Conservation (phyloP, 305 asterid species). For the Fraxinus baroniana region DNA sequence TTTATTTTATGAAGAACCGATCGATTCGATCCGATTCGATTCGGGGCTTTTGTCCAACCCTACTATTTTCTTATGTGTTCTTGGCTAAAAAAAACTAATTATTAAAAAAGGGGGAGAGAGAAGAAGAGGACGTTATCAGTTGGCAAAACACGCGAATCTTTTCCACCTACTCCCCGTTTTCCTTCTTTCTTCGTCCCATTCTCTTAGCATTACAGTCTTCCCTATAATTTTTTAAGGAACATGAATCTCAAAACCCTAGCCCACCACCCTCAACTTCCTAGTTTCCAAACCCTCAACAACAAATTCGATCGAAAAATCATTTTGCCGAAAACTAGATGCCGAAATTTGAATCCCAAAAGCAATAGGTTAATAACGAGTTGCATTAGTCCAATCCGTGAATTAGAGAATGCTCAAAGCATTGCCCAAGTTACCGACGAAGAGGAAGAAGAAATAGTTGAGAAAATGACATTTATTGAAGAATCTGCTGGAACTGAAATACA, state of each 20-base stretch:
- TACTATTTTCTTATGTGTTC: too few species aligned
- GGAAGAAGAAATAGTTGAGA: slow-evolving; percentile 35
- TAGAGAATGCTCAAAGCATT: slow-evolving; percentile 25
- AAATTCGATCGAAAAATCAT: slow-evolving; percentile 26
- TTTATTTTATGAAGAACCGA: too few species aligned
- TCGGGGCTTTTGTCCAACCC: too few species aligned
- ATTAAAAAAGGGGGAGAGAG: too few species aligned
- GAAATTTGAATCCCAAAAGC: slow-evolving; percentile 15
- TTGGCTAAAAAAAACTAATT: too few species aligned
- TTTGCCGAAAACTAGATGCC: slow-evolving; percentile 14
- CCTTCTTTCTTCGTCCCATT: neutral
- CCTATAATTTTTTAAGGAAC: slow-evolving; percentile 15
- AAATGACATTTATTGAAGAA: slow-evolving; percentile 19
- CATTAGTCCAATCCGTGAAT: slow-evolving; percentile 34
- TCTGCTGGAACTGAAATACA: slow-evolving; percentile 22
- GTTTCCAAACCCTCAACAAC: slow-evolving; percentile 16
- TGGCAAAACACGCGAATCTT: neutral
- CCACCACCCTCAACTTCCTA: slow-evolving; percentile 30
- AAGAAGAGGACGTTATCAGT: too few species aligned
- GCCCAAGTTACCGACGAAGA: slow-evolving; percentile 34
- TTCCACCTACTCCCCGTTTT: neutral
- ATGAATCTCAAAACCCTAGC: slow-evolving; percentile 49
- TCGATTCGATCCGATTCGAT: too few species aligned
- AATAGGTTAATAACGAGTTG: slow-evolving; percentile 21
- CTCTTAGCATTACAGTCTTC: slow-evolving; percentile 22